Evolutionary conservation across 345 rosid genomes (phyloP).

Genomic region (Sisymbrium altissimum): DNA sequence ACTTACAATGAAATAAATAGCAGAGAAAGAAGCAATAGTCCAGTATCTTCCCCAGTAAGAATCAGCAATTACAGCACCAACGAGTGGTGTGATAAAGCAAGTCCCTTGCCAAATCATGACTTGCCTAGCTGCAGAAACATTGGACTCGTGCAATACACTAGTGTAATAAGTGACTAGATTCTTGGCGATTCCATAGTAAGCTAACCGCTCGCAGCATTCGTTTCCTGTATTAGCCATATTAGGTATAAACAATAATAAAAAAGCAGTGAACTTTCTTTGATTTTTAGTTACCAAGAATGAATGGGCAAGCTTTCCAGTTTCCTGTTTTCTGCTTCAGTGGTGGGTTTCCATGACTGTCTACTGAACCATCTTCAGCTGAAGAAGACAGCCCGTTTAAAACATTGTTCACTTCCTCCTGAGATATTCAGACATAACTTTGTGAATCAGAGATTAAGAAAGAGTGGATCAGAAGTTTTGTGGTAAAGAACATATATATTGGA

Average conservation of each 20-base stretch:
- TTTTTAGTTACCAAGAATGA: conserved; percentile 54
- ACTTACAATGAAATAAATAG: conserved; percentile 64
- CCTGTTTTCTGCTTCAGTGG: conserved; percentile 63
- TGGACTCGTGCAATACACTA: conserved; percentile 59
- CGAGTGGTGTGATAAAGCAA: conserved; percentile 73
- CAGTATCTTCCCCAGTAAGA: conserved; percentile 91
- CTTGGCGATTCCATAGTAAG: conserved; percentile 76
- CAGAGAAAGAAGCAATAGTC: conserved; percentile 82
- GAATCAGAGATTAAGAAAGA: not conserved
- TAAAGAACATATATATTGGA: too few relatives aligned
- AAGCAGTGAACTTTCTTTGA: not conserved
- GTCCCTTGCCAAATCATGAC: conserved; percentile 83
- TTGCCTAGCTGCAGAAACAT: conserved; percentile 75
- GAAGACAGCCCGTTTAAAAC: not conserved
- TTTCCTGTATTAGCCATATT: too few relatives aligned
- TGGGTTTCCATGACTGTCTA: conserved; percentile 55
- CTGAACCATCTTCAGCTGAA: conserved; percentile 59
- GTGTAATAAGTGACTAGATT: conserved; percentile 82
- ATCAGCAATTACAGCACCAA: conserved; percentile 81
- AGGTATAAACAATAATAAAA: too few relatives aligned
- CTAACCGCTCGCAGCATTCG: conserved; percentile 84
- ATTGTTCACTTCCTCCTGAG: conserved; percentile 6
- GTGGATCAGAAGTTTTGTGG: too few relatives aligned
- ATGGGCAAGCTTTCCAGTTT: conserved; percentile 81
- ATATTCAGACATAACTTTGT: not conserved